Conservation (phyloP, 1,284 basidiomycete genomes). For the Sanghuangporus baumii region DNA sequence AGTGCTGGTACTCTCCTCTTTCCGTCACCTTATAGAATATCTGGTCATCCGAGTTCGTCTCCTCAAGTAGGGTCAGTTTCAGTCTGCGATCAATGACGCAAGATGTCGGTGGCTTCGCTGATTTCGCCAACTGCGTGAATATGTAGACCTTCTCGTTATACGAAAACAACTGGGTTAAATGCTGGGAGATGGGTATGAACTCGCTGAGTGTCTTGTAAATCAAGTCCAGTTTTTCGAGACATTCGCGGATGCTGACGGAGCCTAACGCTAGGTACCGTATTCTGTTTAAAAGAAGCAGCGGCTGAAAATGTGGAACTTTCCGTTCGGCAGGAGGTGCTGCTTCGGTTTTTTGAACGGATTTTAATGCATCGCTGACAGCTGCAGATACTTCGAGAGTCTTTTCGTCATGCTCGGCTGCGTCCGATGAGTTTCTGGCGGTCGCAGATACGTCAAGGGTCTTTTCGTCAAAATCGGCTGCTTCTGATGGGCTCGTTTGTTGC, state of each 20-base stretch:
- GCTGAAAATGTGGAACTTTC: too few species aligned
- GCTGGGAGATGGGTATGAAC: not conserved
- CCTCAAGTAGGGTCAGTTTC: not conserved
- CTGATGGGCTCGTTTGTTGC: too few species aligned
- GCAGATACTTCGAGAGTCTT: not conserved
- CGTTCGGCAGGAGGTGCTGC: too few species aligned
- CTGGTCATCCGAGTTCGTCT: not conserved
- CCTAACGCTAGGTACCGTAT: too few species aligned
- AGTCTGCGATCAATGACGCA: not conserved
- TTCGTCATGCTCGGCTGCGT: too few species aligned
- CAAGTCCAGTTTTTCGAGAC: not conserved
- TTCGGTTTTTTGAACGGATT: too few species aligned
- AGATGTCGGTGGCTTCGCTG: not conserved
- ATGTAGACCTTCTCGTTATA: not conserved
- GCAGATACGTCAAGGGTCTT: too few species aligned
- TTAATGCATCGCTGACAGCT: too few species aligned
- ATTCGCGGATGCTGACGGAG: not conserved
- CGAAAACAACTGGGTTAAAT: not conserved
- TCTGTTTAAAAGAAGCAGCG: too few species aligned
- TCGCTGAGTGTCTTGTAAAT: not conserved
- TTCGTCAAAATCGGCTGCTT: too few species aligned
- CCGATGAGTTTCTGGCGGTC: too few species aligned
- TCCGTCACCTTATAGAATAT: constrained; percentile 3
- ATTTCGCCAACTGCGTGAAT: not conserved
- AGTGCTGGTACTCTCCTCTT: not conserved